Base-by-base conservation (phyloP, 2,329 filamentous ascomycete genomes). In the Ceratocystiopsis sp. region DNA sequence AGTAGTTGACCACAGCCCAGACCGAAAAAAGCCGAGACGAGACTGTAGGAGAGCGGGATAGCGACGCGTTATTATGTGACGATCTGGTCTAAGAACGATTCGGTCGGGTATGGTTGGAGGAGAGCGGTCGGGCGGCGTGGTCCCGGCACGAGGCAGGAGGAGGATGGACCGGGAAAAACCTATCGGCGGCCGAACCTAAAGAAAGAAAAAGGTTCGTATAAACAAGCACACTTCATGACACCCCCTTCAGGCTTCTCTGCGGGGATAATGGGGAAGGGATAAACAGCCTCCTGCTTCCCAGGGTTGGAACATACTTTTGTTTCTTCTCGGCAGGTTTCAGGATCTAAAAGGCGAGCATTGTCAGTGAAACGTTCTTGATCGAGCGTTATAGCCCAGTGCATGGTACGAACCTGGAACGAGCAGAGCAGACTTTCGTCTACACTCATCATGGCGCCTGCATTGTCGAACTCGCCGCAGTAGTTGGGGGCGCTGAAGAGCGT, bases 261-360 rank as follows among this genome's bases (percentile, higher is more conserved):
- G 70, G 64, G 76, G 73, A 71, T 77, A 69, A 73, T 75, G 78
- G 65, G 73, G 25, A 7, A 11, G 25, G 25, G 25, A 29, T 29
- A 29, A 29, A 69, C 50, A 53, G 49, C 63, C 75, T 73, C 68
- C 74, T 71, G 67, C 73, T 72, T 67, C 74, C 78, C 65, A 80
- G 71, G 68, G 73, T 71, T 68, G 78, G 74, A 61, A 93, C 87
- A 73, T 93, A 96, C 87, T 96, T 96, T 84, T 95, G 89, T 80
- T 98, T 98, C 80, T 98, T 98, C 77, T 98, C 91, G 65, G 91
- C 91, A 59, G 91, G 91, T 73, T 96, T 98, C 70, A 98, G 74
- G 61, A 98, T 96, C 85, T 93, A 54, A 29, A 10, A 8, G 10
- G 25, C 7, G 25, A 11, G 25, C 25, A 7, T 11, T 11, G 25